Percentiles rank a stretch among this genome's conserved stretches.
phyloP scores from a whole-genome alignment of 163 green algal species.

The Volvox carteri region DNA sequence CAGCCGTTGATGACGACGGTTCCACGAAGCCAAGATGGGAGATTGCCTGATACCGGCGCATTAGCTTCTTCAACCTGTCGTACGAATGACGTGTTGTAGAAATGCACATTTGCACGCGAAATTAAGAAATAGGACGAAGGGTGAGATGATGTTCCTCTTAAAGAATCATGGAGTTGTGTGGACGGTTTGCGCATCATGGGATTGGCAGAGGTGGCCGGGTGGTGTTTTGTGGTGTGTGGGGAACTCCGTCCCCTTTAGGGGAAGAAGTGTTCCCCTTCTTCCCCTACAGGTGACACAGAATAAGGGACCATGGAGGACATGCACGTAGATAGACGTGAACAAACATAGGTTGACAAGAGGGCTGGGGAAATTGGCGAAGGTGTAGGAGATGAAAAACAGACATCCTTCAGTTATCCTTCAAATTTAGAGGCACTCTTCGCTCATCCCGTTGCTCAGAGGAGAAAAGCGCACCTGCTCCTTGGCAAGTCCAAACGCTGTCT shows the following conservation, averaged over 20 bases:
- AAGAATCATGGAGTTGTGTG: background rate
- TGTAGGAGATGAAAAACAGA: no score
- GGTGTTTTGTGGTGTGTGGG: background rate
- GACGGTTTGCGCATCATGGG: background rate
- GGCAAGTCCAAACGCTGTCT: background rate
- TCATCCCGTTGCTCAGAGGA: background rate
- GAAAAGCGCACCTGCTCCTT: constrained; percentile 17
- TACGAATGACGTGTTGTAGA: no score
- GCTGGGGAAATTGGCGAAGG: no score
- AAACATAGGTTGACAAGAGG: no score
- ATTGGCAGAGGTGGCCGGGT: background rate
- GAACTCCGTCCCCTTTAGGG: background rate
- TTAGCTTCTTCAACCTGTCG: constrained; percentile 18
- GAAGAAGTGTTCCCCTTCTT: background rate
- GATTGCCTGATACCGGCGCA: constrained; percentile 61
- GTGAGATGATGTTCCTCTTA: background rate
- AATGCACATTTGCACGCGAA: background rate
- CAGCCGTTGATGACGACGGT: constrained; percentile 63
- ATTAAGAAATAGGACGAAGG: background rate
- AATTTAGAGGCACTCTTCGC: background rate
- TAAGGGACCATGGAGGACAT: background rate
- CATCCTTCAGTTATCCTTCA: background rate
- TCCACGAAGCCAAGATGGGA: constrained; percentile 81
- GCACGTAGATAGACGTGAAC: no score
- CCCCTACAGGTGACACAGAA: background rate